Evolutionary conservation across 129 eudicot genomes (phyloP).

Genomic region (Kitagawia praeruptora): DNA sequence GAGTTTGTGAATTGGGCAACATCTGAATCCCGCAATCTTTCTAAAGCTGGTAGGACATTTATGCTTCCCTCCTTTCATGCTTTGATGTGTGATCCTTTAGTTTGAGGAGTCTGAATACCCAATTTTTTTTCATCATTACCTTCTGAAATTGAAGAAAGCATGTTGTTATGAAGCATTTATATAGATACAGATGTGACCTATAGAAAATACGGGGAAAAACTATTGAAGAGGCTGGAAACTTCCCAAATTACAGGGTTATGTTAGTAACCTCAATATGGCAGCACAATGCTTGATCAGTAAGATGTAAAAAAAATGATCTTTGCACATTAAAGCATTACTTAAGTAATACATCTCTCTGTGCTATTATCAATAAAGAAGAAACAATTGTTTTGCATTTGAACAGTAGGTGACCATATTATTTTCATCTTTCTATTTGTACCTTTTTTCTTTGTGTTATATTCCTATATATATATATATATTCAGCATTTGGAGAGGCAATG

Average conservation of each 20-base stretch:
- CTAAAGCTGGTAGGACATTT: conserved; percentile 61
- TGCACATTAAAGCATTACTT: not conserved
- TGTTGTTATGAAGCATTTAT: not conserved
- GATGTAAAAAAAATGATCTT: not conserved
- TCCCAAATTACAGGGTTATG: not conserved
- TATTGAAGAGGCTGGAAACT: not conserved
- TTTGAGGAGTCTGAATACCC: not conserved
- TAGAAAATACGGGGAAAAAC: not conserved
- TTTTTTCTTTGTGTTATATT: not conserved
- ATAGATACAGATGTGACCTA: not conserved
- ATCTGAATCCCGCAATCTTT: conserved; percentile 64
- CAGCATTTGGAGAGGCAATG: conserved; percentile 95
- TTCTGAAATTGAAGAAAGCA: not conserved
- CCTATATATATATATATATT: conserved; percentile 22
- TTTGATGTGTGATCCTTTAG: not conserved
- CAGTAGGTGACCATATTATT: not conserved
- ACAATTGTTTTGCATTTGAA: not conserved
- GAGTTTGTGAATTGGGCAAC: conserved; percentile 74
- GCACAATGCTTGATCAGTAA: not conserved
- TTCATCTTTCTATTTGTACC: not conserved
- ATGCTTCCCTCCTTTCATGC: not conserved
- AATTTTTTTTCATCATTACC: not conserved
- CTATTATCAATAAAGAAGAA: not conserved
- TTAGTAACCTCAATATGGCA: not conserved
- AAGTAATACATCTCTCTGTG: not conserved